Evolutionary conservation across 1,284 basidiomycete species (phyloP), one percentile per base, ranked within the genome.

Genomic region (Testicularia cyperi): DNA sequence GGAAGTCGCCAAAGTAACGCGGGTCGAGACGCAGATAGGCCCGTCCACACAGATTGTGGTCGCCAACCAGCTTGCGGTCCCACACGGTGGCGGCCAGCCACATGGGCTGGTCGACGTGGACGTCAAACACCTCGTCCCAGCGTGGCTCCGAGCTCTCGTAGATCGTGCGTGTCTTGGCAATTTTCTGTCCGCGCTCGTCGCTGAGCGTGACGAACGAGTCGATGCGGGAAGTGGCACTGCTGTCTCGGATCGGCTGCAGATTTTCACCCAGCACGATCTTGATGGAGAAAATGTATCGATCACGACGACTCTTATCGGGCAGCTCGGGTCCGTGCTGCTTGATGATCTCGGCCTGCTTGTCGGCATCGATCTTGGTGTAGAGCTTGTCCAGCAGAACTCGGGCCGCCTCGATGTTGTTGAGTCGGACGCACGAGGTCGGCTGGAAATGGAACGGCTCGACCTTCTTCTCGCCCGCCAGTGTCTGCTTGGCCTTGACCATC

Each of bases 51-150:
- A 90, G 86, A 68, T 92, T 90, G 44, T 78, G 77, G 37, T 78
- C 74, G 18, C 78, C 78, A 4, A 94, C 82, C 24, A 95, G 78
- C 19, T 87, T 87, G 8, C 92, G 86, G 72, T 96, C 90, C 61
- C 91, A 87, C 20, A 98, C 84, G 35, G 92, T 95, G 33, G 92
- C 87, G 84, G 96, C 95, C 38, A 98, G 81, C 95, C 95, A 99
- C 14, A 96, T 82, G 30, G 90, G 86, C 23, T 78, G 76, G 34
- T 78, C 74, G 2, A 96, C 87, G 0, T 91, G 88, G 9, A 98
- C 83, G 76, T 99, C 95, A 67, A 96, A 92, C 0, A 90, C 91
- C 76, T 98, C 94, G 63, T 97, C 92, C 95, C 94, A 98, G 77
- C 92, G 83, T 18, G 95, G 94, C 70, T 84, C 85, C 22, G 87